phyloP scores from a whole-genome alignment of 2,329 filamentous ascomycete genomes.

The Cercospora canescens region DNA sequence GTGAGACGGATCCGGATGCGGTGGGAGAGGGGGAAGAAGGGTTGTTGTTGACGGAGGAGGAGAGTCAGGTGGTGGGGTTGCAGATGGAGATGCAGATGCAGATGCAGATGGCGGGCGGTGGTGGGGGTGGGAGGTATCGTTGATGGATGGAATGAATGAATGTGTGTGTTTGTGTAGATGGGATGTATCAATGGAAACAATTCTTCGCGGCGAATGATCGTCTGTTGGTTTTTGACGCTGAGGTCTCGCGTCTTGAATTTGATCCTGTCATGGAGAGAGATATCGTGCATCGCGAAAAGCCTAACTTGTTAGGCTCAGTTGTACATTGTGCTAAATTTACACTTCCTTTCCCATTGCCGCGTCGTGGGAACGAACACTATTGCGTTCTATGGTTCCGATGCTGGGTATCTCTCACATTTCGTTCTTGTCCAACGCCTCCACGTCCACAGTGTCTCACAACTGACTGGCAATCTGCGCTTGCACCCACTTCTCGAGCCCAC shows the following conservation, averaged over 20 bases:
- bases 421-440: background rate
- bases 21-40: too few species aligned
- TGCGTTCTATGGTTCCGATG: background rate
- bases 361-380: background rate
- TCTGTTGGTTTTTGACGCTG: too few species aligned
- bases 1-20: background rate
- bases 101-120: too few species aligned
- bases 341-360: background rate
- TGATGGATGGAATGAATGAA: background rate
- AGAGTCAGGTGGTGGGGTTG: background rate
- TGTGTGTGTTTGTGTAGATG: too few species aligned
- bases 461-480: constrained; percentile 61
- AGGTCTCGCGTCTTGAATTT: too few species aligned
- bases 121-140: background rate
- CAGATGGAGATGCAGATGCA: too few species aligned
- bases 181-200: too few species aligned
- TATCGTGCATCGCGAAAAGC: too few species aligned
- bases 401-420: constrained; percentile 6
- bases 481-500: constrained; percentile 82
- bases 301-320: too few species aligned
- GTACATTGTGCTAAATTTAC: too few species aligned
- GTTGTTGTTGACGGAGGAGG: background rate
- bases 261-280: too few species aligned
- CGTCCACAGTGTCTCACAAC: background rate
- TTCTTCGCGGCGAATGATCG: too few species aligned